A percentile compares a stretch with the other conserved stretches of the same genome.
phyloP scores from a whole-genome alignment of 2,329 filamentous ascomycete genomes.

The Amesomyces nigricolor region DNA sequence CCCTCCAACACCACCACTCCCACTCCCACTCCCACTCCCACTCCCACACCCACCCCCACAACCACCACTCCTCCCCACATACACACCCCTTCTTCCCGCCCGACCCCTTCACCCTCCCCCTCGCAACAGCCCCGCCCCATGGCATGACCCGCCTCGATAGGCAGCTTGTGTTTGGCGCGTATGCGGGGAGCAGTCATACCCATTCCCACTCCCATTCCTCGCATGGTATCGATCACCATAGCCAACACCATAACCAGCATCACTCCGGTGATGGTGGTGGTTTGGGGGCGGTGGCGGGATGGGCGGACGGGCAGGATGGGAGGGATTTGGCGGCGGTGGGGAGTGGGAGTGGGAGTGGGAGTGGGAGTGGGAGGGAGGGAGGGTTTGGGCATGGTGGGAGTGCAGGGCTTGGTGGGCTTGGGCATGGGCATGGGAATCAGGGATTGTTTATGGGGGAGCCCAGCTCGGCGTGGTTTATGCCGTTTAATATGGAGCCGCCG shows the following conservation, averaged over 20 bases:
- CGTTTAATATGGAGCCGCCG: conserved; percentile 83
- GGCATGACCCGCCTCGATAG: conserved; percentile 66
- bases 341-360: too few species aligned
- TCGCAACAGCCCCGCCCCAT: conserved; percentile 38
- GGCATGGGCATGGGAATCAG: conserved; percentile 22
- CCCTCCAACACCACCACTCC: conserved; percentile 32
- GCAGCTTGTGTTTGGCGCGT: conserved; percentile 70
- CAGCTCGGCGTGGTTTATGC: conserved; percentile 80
- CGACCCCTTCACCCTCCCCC: conserved; percentile 48
- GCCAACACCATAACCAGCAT: too few species aligned
- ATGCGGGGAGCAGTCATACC: conserved; percentile 34
- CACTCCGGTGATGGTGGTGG: too few species aligned
- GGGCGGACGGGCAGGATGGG: too few species aligned
- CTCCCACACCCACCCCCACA: conserved; percentile 27
- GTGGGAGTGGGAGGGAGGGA: not conserved
- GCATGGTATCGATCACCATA: conserved; percentile 14
- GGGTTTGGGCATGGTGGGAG: not conserved
- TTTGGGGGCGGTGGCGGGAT: too few species aligned
- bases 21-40: conserved; percentile 37
- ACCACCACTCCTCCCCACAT: conserved; percentile 32
- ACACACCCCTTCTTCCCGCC: conserved; percentile 41
- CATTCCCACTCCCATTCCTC: conserved; percentile 34
- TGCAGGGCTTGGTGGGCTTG: conserved; percentile 16
- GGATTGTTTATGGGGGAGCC: conserved; percentile 37
- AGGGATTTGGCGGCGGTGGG: too few species aligned